Base-by-base conservation (phyloP, 2,329 filamentous ascomycete genomes). In the Ceratocystiopsis sp. region DNA sequence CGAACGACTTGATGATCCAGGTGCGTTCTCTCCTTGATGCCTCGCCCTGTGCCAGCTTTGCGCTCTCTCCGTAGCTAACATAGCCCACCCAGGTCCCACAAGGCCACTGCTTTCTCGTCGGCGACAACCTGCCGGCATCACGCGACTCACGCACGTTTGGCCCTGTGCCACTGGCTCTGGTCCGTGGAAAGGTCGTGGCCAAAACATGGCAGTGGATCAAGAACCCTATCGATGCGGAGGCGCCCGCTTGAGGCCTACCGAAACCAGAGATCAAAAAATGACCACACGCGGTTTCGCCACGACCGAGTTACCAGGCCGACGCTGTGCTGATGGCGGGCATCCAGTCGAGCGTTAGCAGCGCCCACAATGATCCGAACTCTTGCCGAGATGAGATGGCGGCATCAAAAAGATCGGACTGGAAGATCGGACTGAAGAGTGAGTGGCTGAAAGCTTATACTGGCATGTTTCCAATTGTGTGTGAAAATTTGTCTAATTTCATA, bases 41-140 rank as follows among this genome's bases (percentile, higher is more conserved):
- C n/a, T 36, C 15, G 11, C 14, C 42, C 15, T 37, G 16, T 15
- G n/a, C 11, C 14, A 21, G 3, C n/a, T 3, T 16, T 32, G 29
- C 32, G 14, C 6, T 17, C n/a, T 38, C 16, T 19, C 15, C 38
- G 18, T 43, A 10, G 25, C 25, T 29, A 10, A 29, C 25, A 9
- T 29, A 4, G 4, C 15, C 16, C 12, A 18, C 4, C 33, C 54
- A 93, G 83, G 76, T 98, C 15, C 91, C 91, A 0, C 68, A 82
- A 55, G 91, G 91, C 2, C 91, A 98, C 65, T 93, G 86, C 54
- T 96, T 85, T 75, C 66, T 95, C 8, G 74, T 78, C 3, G 91
- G 91, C 3, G 91, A 98, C 60, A 96, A 96, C 59, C 56, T 94
- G 48, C 69, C 75, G 3, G 80, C 74, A 54, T 95, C 86, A 19